A percentile compares a stretch with the other conserved stretches of the same genome.
These are phyloP conservation scores for Chalaropsis thielavioides DNA, from an alignment of 2,329 filamentous ascomycete species.

Conservation along the genomic window DNA sequence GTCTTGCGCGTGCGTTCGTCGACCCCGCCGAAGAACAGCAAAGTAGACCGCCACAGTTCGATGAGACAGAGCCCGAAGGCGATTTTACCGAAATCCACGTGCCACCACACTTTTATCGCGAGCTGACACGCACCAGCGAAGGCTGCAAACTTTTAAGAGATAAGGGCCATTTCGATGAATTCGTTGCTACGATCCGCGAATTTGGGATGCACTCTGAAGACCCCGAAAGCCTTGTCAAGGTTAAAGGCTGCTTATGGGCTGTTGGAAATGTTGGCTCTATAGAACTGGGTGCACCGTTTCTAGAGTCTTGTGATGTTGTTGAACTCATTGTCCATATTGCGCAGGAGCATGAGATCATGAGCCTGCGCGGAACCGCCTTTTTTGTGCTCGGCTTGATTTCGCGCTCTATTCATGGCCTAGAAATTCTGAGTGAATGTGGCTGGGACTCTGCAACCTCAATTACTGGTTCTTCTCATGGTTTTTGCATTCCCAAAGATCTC, in stretches of 20 bases:
- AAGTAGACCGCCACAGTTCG: constrained; percentile 44
- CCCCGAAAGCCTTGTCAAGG: constrained; percentile 70
- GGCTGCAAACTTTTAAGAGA: constrained; percentile 79
- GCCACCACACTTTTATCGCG: constrained; percentile 95
- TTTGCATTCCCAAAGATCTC: constrained; percentile 71
- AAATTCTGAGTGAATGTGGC: constrained; percentile 75
- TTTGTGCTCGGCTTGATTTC: constrained; percentile 91
- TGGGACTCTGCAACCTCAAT: constrained; percentile 87
- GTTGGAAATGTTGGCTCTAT: constrained; percentile 97
- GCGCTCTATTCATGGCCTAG: constrained; percentile 76
- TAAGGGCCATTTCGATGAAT: constrained; percentile 94
- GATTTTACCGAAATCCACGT: constrained; percentile 53
- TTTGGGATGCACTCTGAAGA: constrained; percentile 77
- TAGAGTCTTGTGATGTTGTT: constrained; percentile 81
- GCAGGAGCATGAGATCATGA: constrained; percentile 77
- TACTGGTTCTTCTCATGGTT: constrained; percentile 68
- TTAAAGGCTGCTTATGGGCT: constrained; percentile 94
- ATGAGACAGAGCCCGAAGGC: constrained; percentile 40
- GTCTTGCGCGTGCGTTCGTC: constrained; percentile 72
- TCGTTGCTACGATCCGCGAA: constrained; percentile 75
- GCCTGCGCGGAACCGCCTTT: constrained; percentile 85
- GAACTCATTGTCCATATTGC: constrained; percentile 78
- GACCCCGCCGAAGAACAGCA: constrained; percentile 45
- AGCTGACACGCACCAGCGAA: constrained; percentile 82
- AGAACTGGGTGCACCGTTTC: constrained; percentile 87